These are phyloP conservation scores for Clathrus columnatus DNA, from an alignment of 768 basidiomycete species.

Conservation along the genomic window DNA sequence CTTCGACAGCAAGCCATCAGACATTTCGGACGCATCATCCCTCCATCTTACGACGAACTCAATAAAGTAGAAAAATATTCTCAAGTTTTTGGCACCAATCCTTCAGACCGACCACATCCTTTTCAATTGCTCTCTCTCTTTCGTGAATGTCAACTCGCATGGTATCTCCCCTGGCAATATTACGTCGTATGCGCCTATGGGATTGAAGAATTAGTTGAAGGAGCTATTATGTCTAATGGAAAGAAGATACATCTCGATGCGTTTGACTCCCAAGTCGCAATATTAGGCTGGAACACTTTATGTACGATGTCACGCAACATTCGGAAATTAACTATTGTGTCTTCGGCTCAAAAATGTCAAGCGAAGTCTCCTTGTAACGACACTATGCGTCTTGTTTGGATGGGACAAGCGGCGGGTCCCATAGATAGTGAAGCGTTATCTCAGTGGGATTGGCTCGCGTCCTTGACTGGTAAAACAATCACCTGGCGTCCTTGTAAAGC, in stretches of 20 bases:
- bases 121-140: conserved; percentile 2
- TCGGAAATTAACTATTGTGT: not conserved
- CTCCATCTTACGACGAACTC: not conserved
- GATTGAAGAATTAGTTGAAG: not conserved
- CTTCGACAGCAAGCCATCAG: conserved; percentile 1
- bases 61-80: not conserved
- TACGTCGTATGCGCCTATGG: not conserved
- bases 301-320: not conserved
- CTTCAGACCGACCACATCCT: conserved; percentile 1
- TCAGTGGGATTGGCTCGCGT: not conserved
- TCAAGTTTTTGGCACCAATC: not conserved
- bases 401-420: not conserved
- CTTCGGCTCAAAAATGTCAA: not conserved
- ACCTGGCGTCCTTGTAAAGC: conserved; percentile 4
- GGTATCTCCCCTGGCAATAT: conserved; percentile 1
- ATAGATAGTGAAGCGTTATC: not conserved
- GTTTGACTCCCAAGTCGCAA: not conserved
- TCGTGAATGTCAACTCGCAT: not conserved
- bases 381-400: not conserved
- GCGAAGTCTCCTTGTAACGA: not conserved
- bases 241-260: not conserved
- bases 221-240: not conserved
- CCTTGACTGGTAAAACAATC: not conserved
- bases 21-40: conserved; percentile 3
- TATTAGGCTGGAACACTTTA: not conserved